Conservation (phyloP, 1,284 basidiomycete genomes). For the Ceratobasidium sp. region DNA sequence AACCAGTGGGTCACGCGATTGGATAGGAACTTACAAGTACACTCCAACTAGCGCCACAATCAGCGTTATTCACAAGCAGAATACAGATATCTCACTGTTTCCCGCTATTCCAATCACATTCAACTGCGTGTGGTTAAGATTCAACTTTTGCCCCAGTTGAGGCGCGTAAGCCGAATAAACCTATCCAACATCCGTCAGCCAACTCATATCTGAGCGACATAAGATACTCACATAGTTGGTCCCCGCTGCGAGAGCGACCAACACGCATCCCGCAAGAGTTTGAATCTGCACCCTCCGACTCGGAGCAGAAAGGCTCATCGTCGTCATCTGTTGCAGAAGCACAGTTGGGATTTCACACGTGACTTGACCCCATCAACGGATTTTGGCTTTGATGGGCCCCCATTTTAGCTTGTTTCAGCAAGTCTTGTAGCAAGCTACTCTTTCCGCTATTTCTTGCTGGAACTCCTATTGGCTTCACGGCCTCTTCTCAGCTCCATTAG, state of each 20-base stretch:
- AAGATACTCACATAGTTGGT: slow-evolving; percentile 39
- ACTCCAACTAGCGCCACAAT: slow-evolving; percentile 20
- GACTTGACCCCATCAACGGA: neutral
- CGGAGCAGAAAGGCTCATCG: slow-evolving; percentile 10
- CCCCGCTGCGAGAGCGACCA: slow-evolving; percentile 38
- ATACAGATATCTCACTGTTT: slow-evolving; percentile 5
- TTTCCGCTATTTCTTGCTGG: too few relatives aligned
- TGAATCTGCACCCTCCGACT: slow-evolving; percentile 25
- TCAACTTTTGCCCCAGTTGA: slow-evolving; percentile 26
- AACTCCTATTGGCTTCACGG: too few relatives aligned
- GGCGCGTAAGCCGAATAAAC: slow-evolving; percentile 36
- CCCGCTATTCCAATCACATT: slow-evolving; percentile 65
- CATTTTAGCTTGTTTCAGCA: too few relatives aligned
- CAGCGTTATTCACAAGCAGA: neutral
- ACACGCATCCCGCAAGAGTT: slow-evolving; percentile 33
- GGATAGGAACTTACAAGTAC: slow-evolving; percentile 51
- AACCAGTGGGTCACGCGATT: neutral
- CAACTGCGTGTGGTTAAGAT: slow-evolving; percentile 71
- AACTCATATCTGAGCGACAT: neutral
- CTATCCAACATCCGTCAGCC: neutral
- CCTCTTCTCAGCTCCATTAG: too few relatives aligned
- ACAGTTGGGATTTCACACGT: neutral
- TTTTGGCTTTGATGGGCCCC: too few relatives aligned
- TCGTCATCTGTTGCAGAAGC: slow-evolving; percentile 1
- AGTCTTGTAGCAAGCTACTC: too few relatives aligned